phyloP scores from a whole-genome alignment of 306 rosid genomes.

The Vicia sativa region DNA sequence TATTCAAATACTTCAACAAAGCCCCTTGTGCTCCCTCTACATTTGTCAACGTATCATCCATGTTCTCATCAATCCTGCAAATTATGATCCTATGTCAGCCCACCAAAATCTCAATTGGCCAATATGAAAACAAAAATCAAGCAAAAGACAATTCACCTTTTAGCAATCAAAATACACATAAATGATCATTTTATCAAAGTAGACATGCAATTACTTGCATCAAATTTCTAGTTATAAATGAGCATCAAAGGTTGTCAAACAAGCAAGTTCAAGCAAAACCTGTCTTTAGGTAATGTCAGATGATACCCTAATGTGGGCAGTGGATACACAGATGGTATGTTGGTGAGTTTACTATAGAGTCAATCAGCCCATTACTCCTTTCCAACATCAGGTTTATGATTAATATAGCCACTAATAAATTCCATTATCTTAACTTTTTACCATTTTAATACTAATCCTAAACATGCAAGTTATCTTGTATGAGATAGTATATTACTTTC shows the following conservation, averaged over 20 bases:
- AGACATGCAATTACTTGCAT: conserved; percentile 1
- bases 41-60: conserved; percentile 87
- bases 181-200: background rate
- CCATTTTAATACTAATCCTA: background rate
- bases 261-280: conserved; percentile 9
- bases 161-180: conserved; percentile 11
- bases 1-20: conserved; percentile 86
- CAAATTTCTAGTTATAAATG: conserved; percentile 33
- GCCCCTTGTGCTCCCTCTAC: conserved; percentile 98
- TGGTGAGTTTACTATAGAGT: background rate
- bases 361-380: background rate
- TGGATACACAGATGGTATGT: background rate
- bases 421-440: conserved; percentile 2
- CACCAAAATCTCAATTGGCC: conserved; percentile 32
- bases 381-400: background rate
- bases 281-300: conserved; percentile 13
- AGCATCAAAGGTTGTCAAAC: conserved; percentile 23
- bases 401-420: background rate
- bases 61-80: conserved; percentile 94
- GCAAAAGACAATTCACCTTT: conserved; percentile 18
- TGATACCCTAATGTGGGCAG: background rate
- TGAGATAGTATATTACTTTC: background rate
- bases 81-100: conserved; percentile 18
- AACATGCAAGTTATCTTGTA: conserved; percentile 1
- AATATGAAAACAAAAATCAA: conserved; percentile 28